A percentile compares a stretch with the other conserved stretches of the same genome.
Evolutionary conservation across 106 monocot species (phyloP).

Genomic region (Platanthera zijinensis): DNA sequence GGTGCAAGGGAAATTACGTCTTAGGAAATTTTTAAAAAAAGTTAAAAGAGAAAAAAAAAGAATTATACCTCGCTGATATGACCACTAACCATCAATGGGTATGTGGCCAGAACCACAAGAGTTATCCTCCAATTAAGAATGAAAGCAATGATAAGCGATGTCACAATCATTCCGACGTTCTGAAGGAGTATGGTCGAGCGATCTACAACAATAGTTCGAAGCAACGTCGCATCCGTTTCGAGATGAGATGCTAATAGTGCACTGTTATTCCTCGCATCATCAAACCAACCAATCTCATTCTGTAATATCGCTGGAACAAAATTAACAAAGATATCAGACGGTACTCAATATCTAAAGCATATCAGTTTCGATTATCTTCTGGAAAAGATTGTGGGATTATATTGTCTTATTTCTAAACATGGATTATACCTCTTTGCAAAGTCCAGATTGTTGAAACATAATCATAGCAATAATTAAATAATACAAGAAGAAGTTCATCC

Average conservation of each 20-base stretch:
- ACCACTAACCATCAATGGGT: constrained; percentile 85
- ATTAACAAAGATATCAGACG: neutral
- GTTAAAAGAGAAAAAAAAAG: neutral
- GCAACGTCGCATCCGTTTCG: constrained; percentile 76
- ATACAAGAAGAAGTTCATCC: too few species aligned
- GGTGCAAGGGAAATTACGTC: neutral
- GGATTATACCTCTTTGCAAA: neutral
- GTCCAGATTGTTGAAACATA: too few species aligned
- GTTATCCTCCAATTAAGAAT: constrained; percentile 90
- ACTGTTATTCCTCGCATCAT: constrained; percentile 58
- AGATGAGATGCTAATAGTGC: constrained; percentile 75
- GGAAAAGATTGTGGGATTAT: neutral
- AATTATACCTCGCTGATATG: constrained; percentile 78
- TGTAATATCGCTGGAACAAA: constrained; percentile 52
- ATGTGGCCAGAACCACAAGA: constrained; percentile 79
- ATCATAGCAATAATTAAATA: too few species aligned
- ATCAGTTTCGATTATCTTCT: neutral
- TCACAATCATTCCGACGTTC: constrained; percentile 87
- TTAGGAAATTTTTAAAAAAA: neutral
- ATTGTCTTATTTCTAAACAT: neutral
- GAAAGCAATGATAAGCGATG: constrained; percentile 84
- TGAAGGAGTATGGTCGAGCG: constrained; percentile 84
- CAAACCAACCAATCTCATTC: constrained; percentile 94
- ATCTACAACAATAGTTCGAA: constrained; percentile 78
- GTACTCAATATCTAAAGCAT: neutral